Evolutionary conservation across 2,329 filamentous ascomycete species (phyloP).

Genomic region (Colletotrichum sp.): DNA sequence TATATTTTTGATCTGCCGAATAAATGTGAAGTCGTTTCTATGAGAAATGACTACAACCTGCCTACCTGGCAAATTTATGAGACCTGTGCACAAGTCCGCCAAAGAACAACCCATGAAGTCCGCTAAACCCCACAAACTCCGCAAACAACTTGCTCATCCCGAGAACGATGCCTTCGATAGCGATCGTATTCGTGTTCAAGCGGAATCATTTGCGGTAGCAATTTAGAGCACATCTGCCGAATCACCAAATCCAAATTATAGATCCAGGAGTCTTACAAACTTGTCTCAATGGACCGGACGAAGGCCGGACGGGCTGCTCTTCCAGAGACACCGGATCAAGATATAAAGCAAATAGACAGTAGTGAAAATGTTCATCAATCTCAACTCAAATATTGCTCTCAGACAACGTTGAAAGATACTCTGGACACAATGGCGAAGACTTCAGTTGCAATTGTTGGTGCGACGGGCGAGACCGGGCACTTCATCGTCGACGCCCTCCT

Average conservation of each 20-base stretch:
- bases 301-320: not conserved
- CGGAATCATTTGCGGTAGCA: not conserved
- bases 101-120: not conserved
- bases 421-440: not conserved
- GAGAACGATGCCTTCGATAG: not conserved
- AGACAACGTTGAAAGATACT: not conserved
- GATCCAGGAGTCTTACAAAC: not conserved
- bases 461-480: slow-evolving; percentile 44
- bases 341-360: not conserved
- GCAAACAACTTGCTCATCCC: not conserved
- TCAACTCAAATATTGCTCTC: not conserved
- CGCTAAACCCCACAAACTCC: not conserved
- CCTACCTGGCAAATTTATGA: not conserved
- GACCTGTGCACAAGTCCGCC: not conserved
- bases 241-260: not conserved
- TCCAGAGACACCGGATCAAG: rapidly evolving
- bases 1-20: not conserved
- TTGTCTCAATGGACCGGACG: not conserved
- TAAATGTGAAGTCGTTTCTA: not conserved
- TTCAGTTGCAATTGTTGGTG: slow-evolving; percentile 41
- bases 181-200: not conserved
- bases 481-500: slow-evolving; percentile 43
- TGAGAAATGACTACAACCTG: not conserved
- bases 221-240: not conserved
- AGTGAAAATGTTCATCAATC: not conserved